phyloP scores from a whole-genome alignment of 306 rosid species.

The Crataegus laevigata region DNA sequence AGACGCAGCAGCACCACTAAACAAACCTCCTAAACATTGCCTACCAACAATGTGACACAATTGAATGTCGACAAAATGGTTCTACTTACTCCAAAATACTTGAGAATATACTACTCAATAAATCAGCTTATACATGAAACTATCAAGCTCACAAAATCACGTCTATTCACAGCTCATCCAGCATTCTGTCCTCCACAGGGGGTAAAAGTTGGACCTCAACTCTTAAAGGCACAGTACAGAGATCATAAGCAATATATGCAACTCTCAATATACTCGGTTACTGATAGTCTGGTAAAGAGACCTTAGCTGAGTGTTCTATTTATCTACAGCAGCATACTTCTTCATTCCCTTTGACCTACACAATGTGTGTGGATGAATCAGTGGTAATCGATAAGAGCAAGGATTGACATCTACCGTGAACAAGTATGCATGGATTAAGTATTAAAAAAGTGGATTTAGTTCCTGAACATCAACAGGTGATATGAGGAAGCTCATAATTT shows the following conservation, averaged over 20 bases:
- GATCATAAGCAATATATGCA: neutral
- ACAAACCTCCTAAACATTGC: too few relatives aligned
- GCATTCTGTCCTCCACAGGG: neutral
- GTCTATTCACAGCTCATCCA: slow-evolving; percentile 3
- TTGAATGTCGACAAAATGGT: neutral
- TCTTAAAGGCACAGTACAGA: neutral
- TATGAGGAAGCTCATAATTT: neutral
- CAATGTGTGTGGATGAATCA: neutral
- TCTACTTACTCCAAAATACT: neutral
- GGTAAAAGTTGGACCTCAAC: neutral
- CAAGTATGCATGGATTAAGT: slow-evolving; percentile 10
- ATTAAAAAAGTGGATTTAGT: slow-evolving; percentile 3
- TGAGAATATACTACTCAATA: neutral
- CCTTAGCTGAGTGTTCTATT: slow-evolving; percentile 89
- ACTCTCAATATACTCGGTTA: slow-evolving; percentile 57
- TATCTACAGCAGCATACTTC: slow-evolving; percentile 82
- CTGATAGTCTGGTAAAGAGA: slow-evolving; percentile 70
- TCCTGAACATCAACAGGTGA: slow-evolving; percentile 20
- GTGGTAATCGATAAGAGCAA: neutral
- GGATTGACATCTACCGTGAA: neutral
- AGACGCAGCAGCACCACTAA: too few relatives aligned
- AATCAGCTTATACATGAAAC: neutral
- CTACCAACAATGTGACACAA: neutral
- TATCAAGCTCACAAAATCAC: neutral
- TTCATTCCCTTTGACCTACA: slow-evolving; percentile 93